Evolutionary conservation across 805 yeast genomes (phyloP).

Genomic region (Saccharomycopsis capsularis): DNA sequence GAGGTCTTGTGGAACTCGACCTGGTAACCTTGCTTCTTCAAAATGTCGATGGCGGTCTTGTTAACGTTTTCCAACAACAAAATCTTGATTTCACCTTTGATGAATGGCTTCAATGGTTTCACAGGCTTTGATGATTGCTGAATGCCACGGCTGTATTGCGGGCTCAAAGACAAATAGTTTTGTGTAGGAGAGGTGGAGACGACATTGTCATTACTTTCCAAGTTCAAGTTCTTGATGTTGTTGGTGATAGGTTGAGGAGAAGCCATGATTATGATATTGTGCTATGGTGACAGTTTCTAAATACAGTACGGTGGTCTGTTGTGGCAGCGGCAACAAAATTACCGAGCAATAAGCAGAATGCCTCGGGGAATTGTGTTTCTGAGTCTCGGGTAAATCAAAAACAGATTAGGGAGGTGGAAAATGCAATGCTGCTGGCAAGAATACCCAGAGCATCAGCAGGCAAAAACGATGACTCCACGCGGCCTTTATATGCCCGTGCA

Average conservation of each 20-base stretch:
- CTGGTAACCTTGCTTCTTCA: slow-evolving; percentile 89
- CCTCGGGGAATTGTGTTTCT: too few species aligned
- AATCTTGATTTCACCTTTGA: slow-evolving; percentile 91
- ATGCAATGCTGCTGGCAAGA: too few species aligned
- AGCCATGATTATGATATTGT: too few species aligned
- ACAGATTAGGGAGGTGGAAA: too few species aligned
- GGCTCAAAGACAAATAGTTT: slow-evolving; percentile 40
- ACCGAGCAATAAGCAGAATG: too few species aligned
- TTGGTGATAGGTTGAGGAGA: slow-evolving; percentile 20
- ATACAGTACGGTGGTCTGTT: too few species aligned
- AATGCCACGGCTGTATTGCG: slow-evolving; percentile 36
- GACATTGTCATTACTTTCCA: slow-evolving; percentile 35
- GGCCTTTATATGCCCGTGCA: too few species aligned
- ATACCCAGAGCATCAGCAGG: too few species aligned
- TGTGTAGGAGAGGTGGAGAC: slow-evolving; percentile 80
- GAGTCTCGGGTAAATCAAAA: too few species aligned
- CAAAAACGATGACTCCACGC: too few species aligned
- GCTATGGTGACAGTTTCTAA: too few species aligned
- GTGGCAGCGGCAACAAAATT: too few species aligned
- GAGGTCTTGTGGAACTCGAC: slow-evolving; percentile 90
- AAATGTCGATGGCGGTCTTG: slow-evolving; percentile 81
- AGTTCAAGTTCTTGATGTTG: slow-evolving; percentile 7
- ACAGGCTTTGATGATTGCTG: slow-evolving; percentile 42
- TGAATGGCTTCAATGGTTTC: slow-evolving; percentile 85
- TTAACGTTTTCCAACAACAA: slow-evolving; percentile 89